Base-by-base conservation (phyloP, 331 rosid genomes). In the Malus hybrid region DNA sequence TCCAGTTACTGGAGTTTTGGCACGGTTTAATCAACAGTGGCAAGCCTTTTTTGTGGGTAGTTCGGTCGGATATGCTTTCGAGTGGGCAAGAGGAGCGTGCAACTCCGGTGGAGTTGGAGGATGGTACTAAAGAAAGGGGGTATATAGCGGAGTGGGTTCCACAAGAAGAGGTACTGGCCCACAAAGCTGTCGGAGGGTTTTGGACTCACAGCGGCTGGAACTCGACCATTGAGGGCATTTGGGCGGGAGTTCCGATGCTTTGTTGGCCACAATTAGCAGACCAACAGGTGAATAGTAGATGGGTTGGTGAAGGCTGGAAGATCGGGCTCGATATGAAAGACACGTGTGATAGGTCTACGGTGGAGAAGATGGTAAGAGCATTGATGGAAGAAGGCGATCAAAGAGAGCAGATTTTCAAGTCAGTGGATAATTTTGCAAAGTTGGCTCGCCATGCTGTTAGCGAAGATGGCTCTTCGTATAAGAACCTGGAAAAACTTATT, bases 11-110 rank as follows among this genome's bases (percentile, higher is more conserved):
- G 18, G 90, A 85, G 82, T 46, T 85, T 7, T 83, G 88, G 87
- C 42, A 86, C 19, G 90, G 89, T 12, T 60, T 88, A 55, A 79
- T 86, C 14, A 79, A 79, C 9, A 80, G 93, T 29, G 80, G 77
- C 19, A 48, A 72, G 4, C 73, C 52, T 1, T 86, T 88, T 28
- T n/a, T 86, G 3, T 86, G 88, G 90, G 85, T 84, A 15, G 32
- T 86, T 6, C 57, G 72, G 1, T 24, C 19, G 3, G 32, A 44
- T 0, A 12, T 68, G 16, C 9, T 36, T 10, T 22, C 2, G 6
- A 1, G 50, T 2, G 46, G 9, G 28, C 29, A 66, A 66, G 57
- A 6, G 5, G 10, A 27, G 34, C 18, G 6, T 1, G 19, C 6
- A 5, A 55, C 22, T 13, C 52, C 33, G 0, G 28, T 18, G 0